Evolutionary conservation across 179 eudicot genomes (phyloP).

Genomic region (Carnegiea gigantea): DNA sequence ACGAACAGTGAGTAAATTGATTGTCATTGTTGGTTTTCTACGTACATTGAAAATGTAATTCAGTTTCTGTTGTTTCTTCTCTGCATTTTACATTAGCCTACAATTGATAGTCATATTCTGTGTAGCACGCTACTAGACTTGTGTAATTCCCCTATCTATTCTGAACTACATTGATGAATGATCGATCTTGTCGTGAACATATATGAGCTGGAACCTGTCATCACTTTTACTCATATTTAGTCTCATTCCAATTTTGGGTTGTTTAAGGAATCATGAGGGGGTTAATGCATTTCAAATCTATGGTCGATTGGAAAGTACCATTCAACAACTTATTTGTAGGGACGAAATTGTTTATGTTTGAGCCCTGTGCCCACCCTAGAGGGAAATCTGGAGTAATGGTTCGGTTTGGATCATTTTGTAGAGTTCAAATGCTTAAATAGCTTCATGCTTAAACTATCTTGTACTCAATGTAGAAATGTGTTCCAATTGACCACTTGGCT

Average conservation of each 20-base stretch:
- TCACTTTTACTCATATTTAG: conserved; percentile 5
- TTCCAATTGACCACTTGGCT: conserved; percentile 19
- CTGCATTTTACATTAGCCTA: conserved; percentile 15
- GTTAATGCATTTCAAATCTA: background rate
- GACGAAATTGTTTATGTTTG: background rate
- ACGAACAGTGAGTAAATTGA: conserved; percentile 55
- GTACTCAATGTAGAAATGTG: conserved; percentile 13
- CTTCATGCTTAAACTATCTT: background rate
- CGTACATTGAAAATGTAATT: conserved; percentile 18
- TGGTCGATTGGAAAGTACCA: background rate
- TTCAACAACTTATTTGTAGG: background rate
- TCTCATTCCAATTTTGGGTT: background rate
- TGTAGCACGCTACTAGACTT: background rate
- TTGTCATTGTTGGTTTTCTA: conserved; percentile 22
- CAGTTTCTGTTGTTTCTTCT: background rate
- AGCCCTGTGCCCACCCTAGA: background rate
- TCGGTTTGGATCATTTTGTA: background rate
- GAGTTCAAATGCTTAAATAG: background rate
- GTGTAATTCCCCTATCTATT: conserved; percentile 8
- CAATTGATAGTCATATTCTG: background rate
- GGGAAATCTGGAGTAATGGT: background rate
- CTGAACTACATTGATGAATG: background rate
- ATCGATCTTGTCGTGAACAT: conserved; percentile 1
- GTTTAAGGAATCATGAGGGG: background rate
- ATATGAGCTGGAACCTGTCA: background rate